Evolutionary conservation across 2,329 filamentous ascomycete genomes (phyloP), one percentile per base, ranked within the genome.

Genomic region (Aspergillus sp.): DNA sequence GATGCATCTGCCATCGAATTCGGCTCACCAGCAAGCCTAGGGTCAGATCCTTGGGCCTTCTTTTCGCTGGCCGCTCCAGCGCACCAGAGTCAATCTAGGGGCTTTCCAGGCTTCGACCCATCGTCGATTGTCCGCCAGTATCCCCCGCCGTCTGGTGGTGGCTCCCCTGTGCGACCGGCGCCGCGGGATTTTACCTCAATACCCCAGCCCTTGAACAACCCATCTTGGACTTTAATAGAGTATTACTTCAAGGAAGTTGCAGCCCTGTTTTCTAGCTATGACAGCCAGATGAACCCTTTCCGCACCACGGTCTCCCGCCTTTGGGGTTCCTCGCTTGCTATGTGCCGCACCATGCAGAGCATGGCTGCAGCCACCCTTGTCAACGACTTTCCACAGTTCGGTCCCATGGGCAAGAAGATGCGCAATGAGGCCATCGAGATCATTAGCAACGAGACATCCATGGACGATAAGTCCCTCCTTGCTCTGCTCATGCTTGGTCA

Each of bases 171-270:
- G 9, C 69, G 56, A 17, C 56, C 56, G 23, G 45, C 56, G 9
- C 51, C 56, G 12, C 51, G 63, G 17, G 62, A 71, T 37, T 62
- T 72, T 8, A 66, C 67, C 12, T 75, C 75, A 14, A 69, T 79
- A n/a, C 73, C 71, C 6, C 70, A 66, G 37, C 74, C 68, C 37
- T 63, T 81, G 56, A 75, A 75, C 45, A 80, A 84, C 47, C 74
- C 80, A 17, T 80, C 82, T 3, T 84, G 82, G 47, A 79, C 83
- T 46, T 73, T 87, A 15, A 81, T 87, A 9, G 83, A 86, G 48
- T 85, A 87, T 63, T 87, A 87, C 63, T 87, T 87, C 72, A 82
- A 83, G 63, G 83, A 86, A 58, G 83, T 86, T 3, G 85, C 83
- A 49, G 80, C 78, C 3, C 71, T 87, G 9, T 87, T 85, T 68